phyloP scores from a whole-genome alignment of 257 asterid genomes.

The Voacanga thouarsii region DNA sequence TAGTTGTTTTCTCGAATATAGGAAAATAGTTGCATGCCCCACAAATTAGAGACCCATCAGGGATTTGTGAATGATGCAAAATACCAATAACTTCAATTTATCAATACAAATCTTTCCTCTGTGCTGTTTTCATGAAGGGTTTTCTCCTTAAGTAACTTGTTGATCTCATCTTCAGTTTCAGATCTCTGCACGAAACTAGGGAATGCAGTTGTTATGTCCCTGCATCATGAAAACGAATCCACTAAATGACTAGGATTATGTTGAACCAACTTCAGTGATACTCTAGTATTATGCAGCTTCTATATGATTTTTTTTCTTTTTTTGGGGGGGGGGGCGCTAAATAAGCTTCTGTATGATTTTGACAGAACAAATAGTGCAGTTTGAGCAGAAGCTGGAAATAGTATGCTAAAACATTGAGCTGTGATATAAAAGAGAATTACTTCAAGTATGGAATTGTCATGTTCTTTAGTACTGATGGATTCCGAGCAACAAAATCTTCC shows the following conservation, averaged over 20 bases:
- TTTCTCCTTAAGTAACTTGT: background rate
- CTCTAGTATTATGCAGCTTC: background rate
- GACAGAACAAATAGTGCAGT: background rate
- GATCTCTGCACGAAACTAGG: slow-evolving; percentile 29
- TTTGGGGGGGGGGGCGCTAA: too few species aligned
- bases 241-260: background rate
- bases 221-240: slow-evolving; percentile 13
- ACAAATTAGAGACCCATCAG: background rate
- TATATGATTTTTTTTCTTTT: too few species aligned
- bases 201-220: slow-evolving; percentile 36
- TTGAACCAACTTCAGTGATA: background rate
- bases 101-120: background rate
- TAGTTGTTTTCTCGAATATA: background rate
- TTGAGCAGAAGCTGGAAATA: background rate
- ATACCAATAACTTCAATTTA: background rate
- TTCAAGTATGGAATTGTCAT: slow-evolving; percentile 52
- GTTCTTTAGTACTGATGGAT: slow-evolving; percentile 50
- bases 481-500: slow-evolving; percentile 38
- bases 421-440: slow-evolving; percentile 25
- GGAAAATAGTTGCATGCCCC: background rate
- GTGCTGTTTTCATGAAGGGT: background rate
- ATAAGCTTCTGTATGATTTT: too few species aligned
- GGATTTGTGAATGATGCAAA: background rate
- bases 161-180: slow-evolving; percentile 21
- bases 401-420: background rate